Base-by-base conservation (phyloP, 2,329 filamentous ascomycete genomes). In the Dryadomyces quercus-mongolicae region DNA sequence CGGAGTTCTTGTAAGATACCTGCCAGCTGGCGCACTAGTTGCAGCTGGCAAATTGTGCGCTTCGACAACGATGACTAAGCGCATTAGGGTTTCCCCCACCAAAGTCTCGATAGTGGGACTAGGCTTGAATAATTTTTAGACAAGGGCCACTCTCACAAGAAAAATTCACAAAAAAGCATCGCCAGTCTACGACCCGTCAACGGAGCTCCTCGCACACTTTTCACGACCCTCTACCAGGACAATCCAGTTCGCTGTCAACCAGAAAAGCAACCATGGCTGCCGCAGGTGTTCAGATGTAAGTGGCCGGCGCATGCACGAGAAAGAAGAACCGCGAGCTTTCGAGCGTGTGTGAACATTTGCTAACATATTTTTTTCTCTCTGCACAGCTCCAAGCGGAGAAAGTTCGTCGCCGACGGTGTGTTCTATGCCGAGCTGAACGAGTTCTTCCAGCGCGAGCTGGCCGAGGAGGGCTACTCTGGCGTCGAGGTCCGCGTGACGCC, bases 351-450 rank as follows among this genome's bases (percentile, higher is more conserved):
- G 16, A 18, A 20, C 34, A 51, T 42, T 38, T 5, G n/a, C 15
- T 42, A 12, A 42, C 38, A 13, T 42, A 7, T 42, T 42, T n/a
- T 2, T 16, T 7, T 21, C 16, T 49, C 16, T 8, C 15, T n/a
- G 16, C 36, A 63, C 71, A 91, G 87, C 76, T 91, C 86, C 74
- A 92, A 92, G 85, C 78, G 86, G 76, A 88, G 87, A 83, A 92
- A 92, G 85, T 92, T 91, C 80, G 86, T 92, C 73, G 88, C 86
- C 66, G 93, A 98, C 78, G 93, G 93, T 85, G 93, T 98, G 71
- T 98, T 98, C 88, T 98, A 96, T 78, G 93, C 93, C 81, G 93
- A 98, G 81, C 81, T 98, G 77, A 98, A 98, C 86, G 93, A 98
- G 82, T 98, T 98, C 87, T 98, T 98, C 89, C 93, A 97, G 85